A percentile compares a stretch with the other conserved stretches of the same genome.
These are phyloP conservation scores for Leccinum subgranulosum DNA, from an alignment of 768 basidiomycete genomes.

Conservation along the genomic window DNA sequence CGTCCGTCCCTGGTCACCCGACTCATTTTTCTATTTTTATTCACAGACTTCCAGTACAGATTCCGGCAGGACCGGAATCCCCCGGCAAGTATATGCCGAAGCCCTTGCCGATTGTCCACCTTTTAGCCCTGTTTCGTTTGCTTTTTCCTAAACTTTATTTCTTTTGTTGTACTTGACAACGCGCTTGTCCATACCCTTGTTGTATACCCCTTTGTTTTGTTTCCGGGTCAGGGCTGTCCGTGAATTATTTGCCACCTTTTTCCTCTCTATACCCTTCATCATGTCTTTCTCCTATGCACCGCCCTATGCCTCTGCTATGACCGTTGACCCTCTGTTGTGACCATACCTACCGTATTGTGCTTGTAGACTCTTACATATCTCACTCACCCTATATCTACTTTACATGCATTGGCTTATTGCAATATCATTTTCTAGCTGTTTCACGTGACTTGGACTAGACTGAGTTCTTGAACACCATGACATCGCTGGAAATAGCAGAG, in stretches of 20 bases:
- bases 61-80: constrained; percentile 50
- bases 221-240: not conserved
- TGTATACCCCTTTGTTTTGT: constrained; percentile 7
- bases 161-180: constrained; percentile 22
- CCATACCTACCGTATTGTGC: constrained; percentile 23
- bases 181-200: constrained; percentile 17
- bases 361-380: constrained; percentile 16
- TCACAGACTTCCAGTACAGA: constrained; percentile 62
- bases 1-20: not conserved
- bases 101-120: constrained; percentile 55
- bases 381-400: constrained; percentile 15
- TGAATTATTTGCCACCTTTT: not conserved
- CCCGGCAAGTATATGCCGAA: constrained; percentile 38
- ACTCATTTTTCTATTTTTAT: constrained; percentile 1
- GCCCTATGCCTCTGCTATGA: constrained; percentile 17
- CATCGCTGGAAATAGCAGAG: constrained; percentile 73
- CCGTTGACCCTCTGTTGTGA: constrained; percentile 6
- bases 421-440: constrained; percentile 7
- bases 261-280: constrained; percentile 20
- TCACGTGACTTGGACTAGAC: not conserved
- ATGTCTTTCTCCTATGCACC: constrained; percentile 16
- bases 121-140: constrained; percentile 37
- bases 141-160: constrained; percentile 16
- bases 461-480: constrained; percentile 40
- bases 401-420: constrained; percentile 14